Percentiles rank a stretch among this genome's conserved stretches.
Evolutionary conservation across 768 basidiomycete genomes (phyloP).

Genomic region (Pisolithus microcarpus): DNA sequence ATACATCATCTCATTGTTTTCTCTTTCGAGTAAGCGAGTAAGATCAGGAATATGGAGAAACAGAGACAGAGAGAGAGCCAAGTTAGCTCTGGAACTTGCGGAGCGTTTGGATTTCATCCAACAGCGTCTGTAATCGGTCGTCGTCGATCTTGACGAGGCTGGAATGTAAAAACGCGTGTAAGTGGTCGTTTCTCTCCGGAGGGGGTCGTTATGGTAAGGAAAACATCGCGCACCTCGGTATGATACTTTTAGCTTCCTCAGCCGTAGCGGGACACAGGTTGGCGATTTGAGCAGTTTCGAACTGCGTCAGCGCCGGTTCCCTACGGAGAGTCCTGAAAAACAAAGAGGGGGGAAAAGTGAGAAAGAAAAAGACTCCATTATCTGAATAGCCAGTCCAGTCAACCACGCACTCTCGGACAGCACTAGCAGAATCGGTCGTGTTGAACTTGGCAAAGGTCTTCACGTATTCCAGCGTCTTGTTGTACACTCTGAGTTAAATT

Average conservation of each 20-base stretch:
- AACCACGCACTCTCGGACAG: conserved; percentile 72
- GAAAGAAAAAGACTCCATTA: too few relatives aligned
- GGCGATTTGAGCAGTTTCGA: conserved; percentile 89
- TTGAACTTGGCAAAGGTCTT: conserved; percentile 88
- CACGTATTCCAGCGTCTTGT: conserved; percentile 89
- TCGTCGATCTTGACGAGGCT: conserved; percentile 88
- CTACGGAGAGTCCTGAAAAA: conserved; percentile 64
- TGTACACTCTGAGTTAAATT: conserved; percentile 74
- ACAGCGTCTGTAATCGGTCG: conserved; percentile 70
- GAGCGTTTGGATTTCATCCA: conserved; percentile 87
- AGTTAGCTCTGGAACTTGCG: conserved; percentile 77
- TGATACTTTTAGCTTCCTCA: conserved; percentile 86
- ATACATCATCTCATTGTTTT: neutral
- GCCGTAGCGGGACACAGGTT: conserved; percentile 83
- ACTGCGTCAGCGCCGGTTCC: conserved; percentile 76
- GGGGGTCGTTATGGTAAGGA: neutral
- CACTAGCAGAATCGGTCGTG: conserved; percentile 74
- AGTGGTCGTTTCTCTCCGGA: neutral
- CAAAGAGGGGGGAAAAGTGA: neutral
- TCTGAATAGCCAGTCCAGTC: neutral
- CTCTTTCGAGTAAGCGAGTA: too few relatives aligned
- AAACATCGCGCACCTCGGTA: conserved; percentile 59
- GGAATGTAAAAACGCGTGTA: neutral
- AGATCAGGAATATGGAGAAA: neutral
- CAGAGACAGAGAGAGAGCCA: neutral